Base-by-base conservation (phyloP, 2,329 filamentous ascomycete genomes). In the Zarea fungicola region DNA sequence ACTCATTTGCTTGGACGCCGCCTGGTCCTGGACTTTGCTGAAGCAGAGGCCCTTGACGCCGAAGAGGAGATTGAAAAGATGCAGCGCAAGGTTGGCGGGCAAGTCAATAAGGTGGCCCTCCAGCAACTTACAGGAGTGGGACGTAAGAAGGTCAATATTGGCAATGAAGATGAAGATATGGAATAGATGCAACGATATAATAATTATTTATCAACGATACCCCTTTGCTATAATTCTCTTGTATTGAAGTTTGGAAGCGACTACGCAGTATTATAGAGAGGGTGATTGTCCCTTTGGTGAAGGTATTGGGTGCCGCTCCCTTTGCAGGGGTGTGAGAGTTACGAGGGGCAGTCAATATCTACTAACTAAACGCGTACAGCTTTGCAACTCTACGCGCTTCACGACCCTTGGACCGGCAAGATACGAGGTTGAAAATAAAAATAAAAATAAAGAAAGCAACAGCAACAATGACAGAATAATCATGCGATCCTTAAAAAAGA, bases 31-130 rank as follows among this genome's bases (percentile, higher is more conserved):
- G 89, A 96, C 65, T 97, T 90, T 71, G 92, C 91, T 32, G 85
- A 89, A 61, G 87, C 85, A 55, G 93, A 97, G 60, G 80, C 88
- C 32, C 77, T 93, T 57, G 91, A 97, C 71, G 85, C 93, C 3
- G 93, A 99, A 73, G 89, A 91, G 69, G 91, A 97, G 71, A 93
- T 99, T 64, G 85, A 87, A 65, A 92, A 89, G 73, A 96, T 99
- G 86, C 89, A 95, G 71, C 87, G 88, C 77, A 99, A 96, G 78
- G 86, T 95, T 63, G 88, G 88, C 54, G 83, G 85, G 52, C 92
- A 97, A 72, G 81, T 87, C 66, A 88, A 95, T 72, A 93, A 91
- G 72, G 86, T 97, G 62, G 87, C 88, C 59, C 74, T 96, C 62
- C 89, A 95, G 71, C 85, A 89, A 66, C 84, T 97, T 63, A 92